These are phyloP conservation scores for Claviceps sp. DNA, from an alignment of 2,329 filamentous ascomycete genomes.

Conservation along the genomic window DNA sequence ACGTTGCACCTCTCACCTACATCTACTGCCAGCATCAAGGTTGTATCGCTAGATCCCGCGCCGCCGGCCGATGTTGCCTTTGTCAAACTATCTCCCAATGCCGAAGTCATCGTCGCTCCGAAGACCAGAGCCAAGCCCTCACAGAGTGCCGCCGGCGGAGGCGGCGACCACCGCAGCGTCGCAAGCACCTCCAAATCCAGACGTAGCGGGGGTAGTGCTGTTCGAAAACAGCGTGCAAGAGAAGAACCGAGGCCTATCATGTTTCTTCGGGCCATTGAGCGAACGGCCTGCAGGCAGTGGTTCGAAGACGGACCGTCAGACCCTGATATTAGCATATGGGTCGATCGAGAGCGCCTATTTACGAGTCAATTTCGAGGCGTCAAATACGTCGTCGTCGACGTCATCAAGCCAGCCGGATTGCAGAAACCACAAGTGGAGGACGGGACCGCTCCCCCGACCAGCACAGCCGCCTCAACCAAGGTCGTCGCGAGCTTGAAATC, in stretches of 20 bases:
- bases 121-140: slow-evolving; percentile 66
- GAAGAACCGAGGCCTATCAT: slow-evolving; percentile 56
- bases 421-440: slow-evolving; percentile 57
- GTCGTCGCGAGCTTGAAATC: slow-evolving; percentile 61
- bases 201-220: slow-evolving; percentile 63
- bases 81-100: slow-evolving; percentile 84
- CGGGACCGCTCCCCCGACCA: slow-evolving; percentile 42
- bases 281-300: slow-evolving; percentile 55
- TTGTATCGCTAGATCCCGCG: slow-evolving; percentile 70
- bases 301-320: slow-evolving; percentile 56
- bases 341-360: slow-evolving; percentile 64
- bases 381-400: slow-evolving; percentile 67
- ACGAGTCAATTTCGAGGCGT: slow-evolving; percentile 62
- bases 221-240: slow-evolving; percentile 39
- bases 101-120: slow-evolving; percentile 92
- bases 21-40: slow-evolving; percentile 81
- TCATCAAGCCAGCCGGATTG: slow-evolving; percentile 71
- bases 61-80: slow-evolving; percentile 59
- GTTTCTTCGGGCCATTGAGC: slow-evolving; percentile 71
- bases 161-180: slow-evolving; percentile 68
- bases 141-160: slow-evolving; percentile 19
- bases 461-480: slow-evolving; percentile 30
- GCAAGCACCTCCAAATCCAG: slow-evolving; percentile 68
- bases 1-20: slow-evolving; percentile 91
- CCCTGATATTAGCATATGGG: slow-evolving; percentile 61